Base-by-base conservation (phyloP, 2,329 filamentous ascomycete genomes). In the Nothophaeocryptopus gaeumannii region DNA sequence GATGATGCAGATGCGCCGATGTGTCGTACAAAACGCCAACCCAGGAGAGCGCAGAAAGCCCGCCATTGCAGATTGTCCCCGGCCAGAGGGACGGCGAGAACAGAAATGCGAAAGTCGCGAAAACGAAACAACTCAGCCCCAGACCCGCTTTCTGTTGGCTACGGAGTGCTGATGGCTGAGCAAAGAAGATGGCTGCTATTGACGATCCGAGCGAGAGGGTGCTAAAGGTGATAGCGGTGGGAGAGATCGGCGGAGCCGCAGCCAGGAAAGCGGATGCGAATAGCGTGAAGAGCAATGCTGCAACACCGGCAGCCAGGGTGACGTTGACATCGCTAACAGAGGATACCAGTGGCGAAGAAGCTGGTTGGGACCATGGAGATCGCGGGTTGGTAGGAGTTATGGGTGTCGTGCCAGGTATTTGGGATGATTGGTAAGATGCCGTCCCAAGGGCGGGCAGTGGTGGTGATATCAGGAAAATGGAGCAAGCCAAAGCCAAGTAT, bases 401-500 rank as follows among this genome's bases (percentile, higher is more conserved):
- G 16, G 52, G 26, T 26, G 47, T 43, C 3, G 47, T 35, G 12
- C 33, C 48, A 13, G 42, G 51, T 30, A 42, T n/a, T 15, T 47
- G 14, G 12, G 37, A 37, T 10, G 50, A 45, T n/a, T 16, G 33
- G 13, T 37, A 45, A 7, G 39, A 15, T 8, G 50, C 20, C 26
- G 47, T 39, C 16, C 40, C 48, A 29, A 42, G 35, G 15, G 34
- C 48, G 69, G 68, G 71, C 29, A 77, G 75, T 12, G 74, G 75
- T n/a, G 74, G 74, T n/a, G 78, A 56, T 8, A 73, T 61, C 32
- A 78, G 68, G 5, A 78, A 47, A 15, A 60, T 60, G 0, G 77
- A 77, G 11, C 67, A 52, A 32, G 71, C 54, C 45, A 81, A 63
- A 14, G 75, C 71, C 20, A 73, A 38, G 52, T 80, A 78, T 26